Base-by-base conservation (phyloP, 768 basidiomycete species). In the Xerocomellus amylosporus region DNA sequence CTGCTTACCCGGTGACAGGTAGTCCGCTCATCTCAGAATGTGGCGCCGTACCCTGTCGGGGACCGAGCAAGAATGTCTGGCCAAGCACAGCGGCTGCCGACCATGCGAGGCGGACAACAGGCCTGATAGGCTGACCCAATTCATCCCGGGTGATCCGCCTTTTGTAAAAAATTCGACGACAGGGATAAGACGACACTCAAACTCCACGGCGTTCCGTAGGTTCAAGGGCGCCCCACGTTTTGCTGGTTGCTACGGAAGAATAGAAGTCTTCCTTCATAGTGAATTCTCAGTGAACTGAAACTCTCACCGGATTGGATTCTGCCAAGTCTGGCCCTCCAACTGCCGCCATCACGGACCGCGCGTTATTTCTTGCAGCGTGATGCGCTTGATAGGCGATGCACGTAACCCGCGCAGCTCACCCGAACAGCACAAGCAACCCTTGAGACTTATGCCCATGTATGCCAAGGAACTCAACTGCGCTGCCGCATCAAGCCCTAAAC, bases 231-330 rank as follows among this genome's bases (percentile, higher is more conserved):
- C 64, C 51, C 44, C 64, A 56, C 62, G 59, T 69, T 65, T 55
- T 59, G 59, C 67, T 66, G 42, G 65, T 67, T 67, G 58, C 65
- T 54, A 67, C 62, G 65, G 57, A 66, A 69, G 66, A 63, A 66
- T 44, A 61, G 67, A 68, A 69, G 67, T 17, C 62, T 67, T 69
- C 66, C 62, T 62, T 62, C 53, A 59, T 68, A 12, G 41, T 43
- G 15, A 51, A 64, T 66, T 68, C 55, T 57, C 61, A 56, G 53
- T 48, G 39, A 58, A 55, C 52, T 46, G 58, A 51, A 51, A 50
- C 50, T 42, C 42, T 42, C 54, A 36, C 50, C 49, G 38, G 51
- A 55, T 60, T 54, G 46, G 54, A 40, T 53, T 51, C 46, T 51
- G 49, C 55, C 51, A 33, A 47, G 57, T 56, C 47, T 41, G 38